A percentile compares a stretch with the other conserved stretches of the same genome.
Conservation (phyloP, 306 rosid genomes). For the Pachyrhizus erosus region DNA sequence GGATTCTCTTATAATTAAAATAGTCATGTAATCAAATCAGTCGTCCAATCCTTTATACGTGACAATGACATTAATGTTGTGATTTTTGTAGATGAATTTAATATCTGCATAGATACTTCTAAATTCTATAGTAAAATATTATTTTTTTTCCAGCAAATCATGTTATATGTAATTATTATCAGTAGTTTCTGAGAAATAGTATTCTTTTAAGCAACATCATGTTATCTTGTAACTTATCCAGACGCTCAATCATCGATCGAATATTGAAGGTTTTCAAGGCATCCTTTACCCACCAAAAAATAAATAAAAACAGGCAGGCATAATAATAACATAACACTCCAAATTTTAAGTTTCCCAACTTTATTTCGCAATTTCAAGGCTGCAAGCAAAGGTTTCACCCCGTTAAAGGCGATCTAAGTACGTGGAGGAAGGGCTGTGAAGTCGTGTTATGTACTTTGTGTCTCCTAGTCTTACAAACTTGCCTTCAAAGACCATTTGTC, state of each 20-base stretch:
- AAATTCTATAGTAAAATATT: background rate
- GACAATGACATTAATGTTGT: background rate
- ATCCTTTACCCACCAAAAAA: background rate
- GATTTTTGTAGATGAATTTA: background rate
- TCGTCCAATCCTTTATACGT: background rate
- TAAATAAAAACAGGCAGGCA: background rate
- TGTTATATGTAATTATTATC: background rate
- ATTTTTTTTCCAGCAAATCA: constrained; percentile 6
- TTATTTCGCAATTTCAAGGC: background rate
- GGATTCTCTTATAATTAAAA: background rate
- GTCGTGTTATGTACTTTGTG: background rate
- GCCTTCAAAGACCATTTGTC: constrained; percentile 34
- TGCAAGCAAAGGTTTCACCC: constrained; percentile 28
- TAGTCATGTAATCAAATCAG: background rate
- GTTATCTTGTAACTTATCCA: background rate
- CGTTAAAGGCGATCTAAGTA: background rate
- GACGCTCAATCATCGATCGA: background rate
- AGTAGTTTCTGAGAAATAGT: background rate
- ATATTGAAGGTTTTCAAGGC: constrained; percentile 17
- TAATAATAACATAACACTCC: background rate
- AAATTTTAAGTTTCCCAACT: background rate
- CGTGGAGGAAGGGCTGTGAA: constrained; percentile 32
- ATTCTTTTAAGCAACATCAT: constrained; percentile 20
- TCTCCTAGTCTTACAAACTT: constrained; percentile 7
- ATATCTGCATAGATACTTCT: background rate